Conservation (phyloP, 768 basidiomycete species). For the Lyophyllum shimeji region DNA sequence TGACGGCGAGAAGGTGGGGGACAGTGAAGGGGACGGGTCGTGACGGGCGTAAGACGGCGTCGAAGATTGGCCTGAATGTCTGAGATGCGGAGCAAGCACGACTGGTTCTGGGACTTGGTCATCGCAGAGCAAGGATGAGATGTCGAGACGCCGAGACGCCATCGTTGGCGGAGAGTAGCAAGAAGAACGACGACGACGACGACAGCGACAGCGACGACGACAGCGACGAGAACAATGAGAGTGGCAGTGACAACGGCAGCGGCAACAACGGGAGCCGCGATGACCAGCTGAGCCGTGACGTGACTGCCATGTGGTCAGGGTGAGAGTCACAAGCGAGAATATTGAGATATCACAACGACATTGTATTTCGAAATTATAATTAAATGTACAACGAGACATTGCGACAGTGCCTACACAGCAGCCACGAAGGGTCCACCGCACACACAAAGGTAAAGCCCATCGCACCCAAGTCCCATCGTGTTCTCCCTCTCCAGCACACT, state of each 20-base stretch:
- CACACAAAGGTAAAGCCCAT: conserved; percentile 31
- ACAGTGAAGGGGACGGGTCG: conserved; percentile 11
- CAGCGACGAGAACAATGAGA: neutral
- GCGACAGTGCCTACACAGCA: conserved; percentile 69
- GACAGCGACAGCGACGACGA: neutral
- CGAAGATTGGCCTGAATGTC: conserved; percentile 16
- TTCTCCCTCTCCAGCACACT: conserved; percentile 67
- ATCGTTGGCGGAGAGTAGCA: conserved; percentile 36
- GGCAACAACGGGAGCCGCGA: conserved; percentile 2
- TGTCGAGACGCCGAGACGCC: conserved; percentile 71
- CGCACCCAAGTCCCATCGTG: conserved; percentile 92
- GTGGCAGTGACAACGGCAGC: conserved; percentile 11
- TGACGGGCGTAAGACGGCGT: conserved; percentile 14
- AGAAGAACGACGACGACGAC: neutral
- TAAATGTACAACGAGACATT: conserved; percentile 88
- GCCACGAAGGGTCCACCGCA: conserved; percentile 62
- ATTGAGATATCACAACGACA: neutral
- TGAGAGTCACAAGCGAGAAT: neutral
- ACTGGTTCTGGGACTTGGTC: conserved; percentile 33
- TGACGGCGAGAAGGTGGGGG: conserved; percentile 13
- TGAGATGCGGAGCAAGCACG: conserved; percentile 26
- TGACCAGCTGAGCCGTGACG: conserved; percentile 7
- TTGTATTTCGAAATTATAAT: neutral
- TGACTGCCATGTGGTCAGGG: neutral
- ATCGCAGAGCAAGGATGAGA: conserved; percentile 71